Base-by-base conservation (phyloP, 805 yeast species). In the Candida argentea region DNA sequence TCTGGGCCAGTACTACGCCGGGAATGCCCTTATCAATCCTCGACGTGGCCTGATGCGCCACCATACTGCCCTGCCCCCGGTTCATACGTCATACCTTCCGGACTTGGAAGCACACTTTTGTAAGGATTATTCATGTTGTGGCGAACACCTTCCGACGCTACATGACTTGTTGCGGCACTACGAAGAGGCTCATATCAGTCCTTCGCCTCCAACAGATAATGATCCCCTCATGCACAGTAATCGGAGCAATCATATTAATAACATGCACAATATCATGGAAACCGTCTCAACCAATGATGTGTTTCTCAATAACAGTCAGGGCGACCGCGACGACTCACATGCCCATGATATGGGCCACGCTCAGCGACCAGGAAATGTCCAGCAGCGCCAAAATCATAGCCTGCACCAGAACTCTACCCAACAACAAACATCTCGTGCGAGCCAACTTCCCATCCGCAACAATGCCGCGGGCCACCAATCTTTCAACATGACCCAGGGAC, bases 81-180 rank as follows among this genome's bases (percentile, higher is more conserved):
- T 78, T 14, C 59, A 55, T 27, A 73, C 89, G 16, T 72, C 91
- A 6, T 91, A 89, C 51, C 65, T 91, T 36, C 95, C 97, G 12
- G 84, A 83, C 46, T 64, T 89, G 34, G 98, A 89, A 55, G 94
- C 95, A 6, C 87, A 87, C 52, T 91, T 89, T 56, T 91, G 98
- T 55, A 83, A 82, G 53, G 98, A 91, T 60, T 91, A 91, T 57
- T 75, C 85, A 28, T 91, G 98, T 57, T 91, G 98, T 60, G 98
- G 97, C 16, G 80, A 82, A 48, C 62, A 79, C 24, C 67, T 91
- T 36, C 97, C 97, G 18, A 87, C 95, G 8, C 62, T 91, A 39
- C 98, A 91, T 52, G 98, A 91, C 51, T 64, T 91, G 36, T 65
- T 91, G 37, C 74, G 91, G 43, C 98, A 91, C 53, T 91, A 91